Base-by-base conservation (phyloP, 768 basidiomycete species). In the Kwoniella newhampshirensis region DNA sequence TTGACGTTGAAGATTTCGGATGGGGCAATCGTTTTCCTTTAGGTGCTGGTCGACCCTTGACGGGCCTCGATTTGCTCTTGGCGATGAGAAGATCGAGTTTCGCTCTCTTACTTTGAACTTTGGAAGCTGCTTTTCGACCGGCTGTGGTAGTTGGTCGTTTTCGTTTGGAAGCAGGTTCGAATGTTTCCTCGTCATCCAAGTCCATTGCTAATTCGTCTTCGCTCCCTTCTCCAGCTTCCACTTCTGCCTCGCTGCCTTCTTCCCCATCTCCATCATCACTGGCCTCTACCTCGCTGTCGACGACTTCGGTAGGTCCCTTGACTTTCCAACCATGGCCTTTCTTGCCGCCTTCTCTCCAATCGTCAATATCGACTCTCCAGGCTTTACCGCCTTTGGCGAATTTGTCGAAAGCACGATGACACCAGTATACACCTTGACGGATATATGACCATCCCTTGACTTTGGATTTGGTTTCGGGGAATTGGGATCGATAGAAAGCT, bases 401-500 rank as follows among this genome's bases (percentile, higher is more conserved):
- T 36, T 73, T 73, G 45, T 73, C 71, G 25, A 67, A 68, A 0
- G 71, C 68, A n/a, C 63, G 51, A 26, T 64, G 45, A 55, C 68
- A 70, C 71, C 73, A 74, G 51, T 71, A 71, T 2, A 72, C 58
- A 2, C 67, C 70, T 51, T 60, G 59, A 13, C 57, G 62, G 52
- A 72, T 51, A 47, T 68, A 68, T 6, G 52, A 57, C 70, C 70
- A 72, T 20, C 70, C 70, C 37, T 68, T 66, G 4, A 64, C 60
- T 28, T 48, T 48, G 51, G 51, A 64, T 41, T 49, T 52, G 7
- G 46, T 59, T 12, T 54, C 57, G 17, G 62, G 66, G 45, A 65
- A 74, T 35, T 68, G 63, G 28, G 62, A 40, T 27, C 57, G 47
- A 58, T 66, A 74, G 51, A 64, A 62, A n/a, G 51, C 35, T 40